These are phyloP conservation scores for Trichophyton benhamiae DNA, from an alignment of 2,329 filamentous ascomycete species.

Conservation along the genomic window DNA sequence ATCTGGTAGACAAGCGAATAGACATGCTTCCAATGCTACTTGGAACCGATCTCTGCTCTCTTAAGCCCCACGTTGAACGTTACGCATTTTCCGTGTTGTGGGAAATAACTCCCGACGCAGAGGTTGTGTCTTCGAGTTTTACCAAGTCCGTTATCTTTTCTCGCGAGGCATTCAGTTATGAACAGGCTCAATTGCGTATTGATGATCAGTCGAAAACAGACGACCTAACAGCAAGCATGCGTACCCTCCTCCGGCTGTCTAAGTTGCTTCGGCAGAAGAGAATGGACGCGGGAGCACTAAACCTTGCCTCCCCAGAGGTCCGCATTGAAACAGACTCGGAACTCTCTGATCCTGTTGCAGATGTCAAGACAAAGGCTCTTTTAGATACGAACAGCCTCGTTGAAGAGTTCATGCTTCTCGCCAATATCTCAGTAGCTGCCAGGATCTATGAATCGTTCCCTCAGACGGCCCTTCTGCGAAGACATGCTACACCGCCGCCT, in stretches of 20 bases:
- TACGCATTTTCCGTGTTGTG: slow-evolving; percentile 76
- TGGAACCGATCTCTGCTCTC: slow-evolving; percentile 87
- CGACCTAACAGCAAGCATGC: slow-evolving; percentile 80
- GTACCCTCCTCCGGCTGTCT: slow-evolving; percentile 72
- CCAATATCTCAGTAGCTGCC: slow-evolving; percentile 85
- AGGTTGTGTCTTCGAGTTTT: slow-evolving; percentile 75
- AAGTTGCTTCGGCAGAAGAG: slow-evolving; percentile 90
- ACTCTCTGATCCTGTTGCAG: slow-evolving; percentile 77
- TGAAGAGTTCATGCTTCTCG: slow-evolving; percentile 98
- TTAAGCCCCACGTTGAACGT: slow-evolving; percentile 95
- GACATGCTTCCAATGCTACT: slow-evolving; percentile 97
- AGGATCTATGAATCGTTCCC: slow-evolving; percentile 88
- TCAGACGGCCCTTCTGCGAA: slow-evolving; percentile 84
- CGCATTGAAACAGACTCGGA: slow-evolving; percentile 91
- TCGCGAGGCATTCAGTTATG: slow-evolving; percentile 93
- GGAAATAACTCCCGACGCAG: slow-evolving; percentile 76
- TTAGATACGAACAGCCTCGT: slow-evolving; percentile 95
- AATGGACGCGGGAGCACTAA: slow-evolving; percentile 89
- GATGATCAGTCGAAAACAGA: slow-evolving; percentile 81
- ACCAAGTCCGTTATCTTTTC: slow-evolving; percentile 98
- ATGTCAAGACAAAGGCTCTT: slow-evolving; percentile 88
- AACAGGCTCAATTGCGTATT: slow-evolving; percentile 86
- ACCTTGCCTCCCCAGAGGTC: slow-evolving; percentile 94
- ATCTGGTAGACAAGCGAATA: slow-evolving; percentile 96
- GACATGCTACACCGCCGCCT: slow-evolving; percentile 83